These are phyloP conservation scores for Sclerotinia minor DNA, from an alignment of 2,329 filamentous ascomycete species.

Conservation along the genomic window DNA sequence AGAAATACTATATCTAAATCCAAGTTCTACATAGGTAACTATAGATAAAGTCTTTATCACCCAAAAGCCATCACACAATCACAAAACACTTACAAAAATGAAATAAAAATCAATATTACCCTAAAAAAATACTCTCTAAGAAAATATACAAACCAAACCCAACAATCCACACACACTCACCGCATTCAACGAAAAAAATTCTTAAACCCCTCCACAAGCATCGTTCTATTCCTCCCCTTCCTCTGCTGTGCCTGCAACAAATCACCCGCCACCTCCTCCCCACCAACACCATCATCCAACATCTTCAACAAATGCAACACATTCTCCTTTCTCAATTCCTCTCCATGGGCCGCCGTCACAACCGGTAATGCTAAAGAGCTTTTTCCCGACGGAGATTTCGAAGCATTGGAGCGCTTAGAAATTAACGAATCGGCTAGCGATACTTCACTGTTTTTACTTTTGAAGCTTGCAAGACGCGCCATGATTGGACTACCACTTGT, in stretches of 20 bases:
- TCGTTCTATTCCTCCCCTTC: conserved; percentile 32
- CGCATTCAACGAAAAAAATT: conserved; percentile 37
- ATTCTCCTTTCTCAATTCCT: conserved; percentile 36
- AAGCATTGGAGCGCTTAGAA: conserved; percentile 28
- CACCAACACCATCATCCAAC: conserved; percentile 21
- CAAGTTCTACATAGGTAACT: too few species aligned
- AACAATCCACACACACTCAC: too few species aligned
- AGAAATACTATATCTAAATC: too few species aligned
- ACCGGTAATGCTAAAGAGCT: conserved; percentile 30
- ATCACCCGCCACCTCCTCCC: conserved; percentile 22
- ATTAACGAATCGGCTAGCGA: conserved; percentile 27
- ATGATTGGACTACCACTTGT: conserved; percentile 18
- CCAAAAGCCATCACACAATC: background rate
- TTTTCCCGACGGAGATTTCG: conserved; percentile 37
- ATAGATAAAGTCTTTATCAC: too few species aligned
- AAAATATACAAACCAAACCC: background rate
- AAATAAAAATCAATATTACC: background rate
- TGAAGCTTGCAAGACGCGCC: conserved; percentile 34
- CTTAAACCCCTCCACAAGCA: conserved; percentile 36
- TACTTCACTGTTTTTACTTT: conserved; percentile 35
- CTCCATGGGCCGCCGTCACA: conserved; percentile 27
- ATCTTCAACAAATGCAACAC: conserved; percentile 18
- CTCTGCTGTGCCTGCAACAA: conserved; percentile 25
- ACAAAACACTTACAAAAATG: too few species aligned
- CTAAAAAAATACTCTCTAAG: too few species aligned